These are phyloP conservation scores for Trichoderma sp. DNA, from an alignment of 2,329 filamentous ascomycete genomes.

Conservation along the genomic window DNA sequence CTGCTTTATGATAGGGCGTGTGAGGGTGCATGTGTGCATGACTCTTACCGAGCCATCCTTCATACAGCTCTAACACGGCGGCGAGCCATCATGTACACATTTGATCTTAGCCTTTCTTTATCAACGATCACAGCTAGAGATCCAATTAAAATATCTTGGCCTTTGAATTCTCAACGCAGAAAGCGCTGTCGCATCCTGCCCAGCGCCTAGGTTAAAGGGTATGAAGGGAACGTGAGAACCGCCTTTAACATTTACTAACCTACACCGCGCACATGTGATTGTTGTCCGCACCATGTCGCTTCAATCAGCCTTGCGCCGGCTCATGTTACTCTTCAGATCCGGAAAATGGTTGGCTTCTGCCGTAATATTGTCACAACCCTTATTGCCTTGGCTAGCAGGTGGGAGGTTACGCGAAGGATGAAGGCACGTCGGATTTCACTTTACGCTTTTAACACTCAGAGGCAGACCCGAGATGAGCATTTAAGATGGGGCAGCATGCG, in stretches of 20 bases:
- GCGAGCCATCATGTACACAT: not conserved
- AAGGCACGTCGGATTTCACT: not conserved
- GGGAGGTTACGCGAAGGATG: not conserved
- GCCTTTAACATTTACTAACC: not conserved
- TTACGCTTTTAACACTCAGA: not conserved
- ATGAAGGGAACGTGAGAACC: not conserved
- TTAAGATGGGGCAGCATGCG: not conserved
- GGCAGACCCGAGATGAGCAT: not conserved
- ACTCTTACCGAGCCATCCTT: not conserved
- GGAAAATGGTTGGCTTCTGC: not conserved
- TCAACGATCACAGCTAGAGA: not conserved
- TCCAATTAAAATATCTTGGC: not conserved
- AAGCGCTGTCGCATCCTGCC: too few relatives aligned
- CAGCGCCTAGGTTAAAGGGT: not conserved
- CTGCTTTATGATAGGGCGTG: not conserved
- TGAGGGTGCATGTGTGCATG: not conserved
- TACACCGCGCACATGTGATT: not conserved
- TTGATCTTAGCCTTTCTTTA: not conserved
- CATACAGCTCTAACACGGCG: not conserved
- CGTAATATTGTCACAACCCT: not conserved
- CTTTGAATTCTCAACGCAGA: not conserved
- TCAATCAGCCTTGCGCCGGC: not conserved
- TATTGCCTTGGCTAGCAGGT: not conserved
- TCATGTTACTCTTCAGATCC: not conserved
- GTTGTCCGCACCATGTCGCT: not conserved